phyloP scores from a whole-genome alignment of 805 yeast species.

The Kazachstania africana region DNA sequence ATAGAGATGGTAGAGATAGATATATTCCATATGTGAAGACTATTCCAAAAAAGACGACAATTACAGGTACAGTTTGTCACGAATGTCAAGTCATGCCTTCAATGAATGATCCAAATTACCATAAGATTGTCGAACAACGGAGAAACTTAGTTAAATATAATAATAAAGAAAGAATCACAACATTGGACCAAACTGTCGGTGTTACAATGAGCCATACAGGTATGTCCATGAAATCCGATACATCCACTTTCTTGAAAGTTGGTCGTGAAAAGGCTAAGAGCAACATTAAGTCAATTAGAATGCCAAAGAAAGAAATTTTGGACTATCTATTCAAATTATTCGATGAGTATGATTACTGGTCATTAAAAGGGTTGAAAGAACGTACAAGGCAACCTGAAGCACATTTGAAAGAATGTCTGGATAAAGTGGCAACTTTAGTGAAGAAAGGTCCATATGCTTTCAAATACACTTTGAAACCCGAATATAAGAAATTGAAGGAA shows the following conservation, averaged over 20 bases:
- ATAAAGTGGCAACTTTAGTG: constrained; percentile 76
- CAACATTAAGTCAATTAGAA: constrained; percentile 65
- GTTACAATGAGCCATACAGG: constrained; percentile 80
- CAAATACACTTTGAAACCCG: constrained; percentile 82
- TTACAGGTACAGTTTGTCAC: constrained; percentile 80
- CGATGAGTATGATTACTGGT: constrained; percentile 95
- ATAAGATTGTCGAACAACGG: constrained; percentile 47
- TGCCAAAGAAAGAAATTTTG: constrained; percentile 85
- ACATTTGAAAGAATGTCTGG: constrained; percentile 81
- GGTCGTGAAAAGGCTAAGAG: constrained; percentile 38
- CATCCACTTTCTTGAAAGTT: constrained; percentile 53
- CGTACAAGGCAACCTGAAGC: constrained; percentile 93
- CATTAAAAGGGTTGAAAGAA: constrained; percentile 85
- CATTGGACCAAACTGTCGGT: constrained; percentile 74
- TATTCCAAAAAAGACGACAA: constrained; percentile 75
- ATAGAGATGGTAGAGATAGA: constrained; percentile 32
- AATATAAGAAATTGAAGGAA: constrained; percentile 69
- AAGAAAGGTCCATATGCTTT: constrained; percentile 94
- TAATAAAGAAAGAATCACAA: constrained; percentile 50
- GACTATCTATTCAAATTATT: constrained; percentile 80
- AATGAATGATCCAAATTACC: constrained; percentile 57
- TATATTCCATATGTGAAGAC: constrained; percentile 76
- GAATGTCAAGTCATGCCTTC: constrained; percentile 86
- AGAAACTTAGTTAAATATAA: constrained; percentile 36
- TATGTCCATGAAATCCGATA: constrained; percentile 64